A percentile compares a stretch with the other conserved stretches of the same genome.
Conservation (phyloP, 805 yeast genomes). For the Ogataea zsoltii region DNA sequence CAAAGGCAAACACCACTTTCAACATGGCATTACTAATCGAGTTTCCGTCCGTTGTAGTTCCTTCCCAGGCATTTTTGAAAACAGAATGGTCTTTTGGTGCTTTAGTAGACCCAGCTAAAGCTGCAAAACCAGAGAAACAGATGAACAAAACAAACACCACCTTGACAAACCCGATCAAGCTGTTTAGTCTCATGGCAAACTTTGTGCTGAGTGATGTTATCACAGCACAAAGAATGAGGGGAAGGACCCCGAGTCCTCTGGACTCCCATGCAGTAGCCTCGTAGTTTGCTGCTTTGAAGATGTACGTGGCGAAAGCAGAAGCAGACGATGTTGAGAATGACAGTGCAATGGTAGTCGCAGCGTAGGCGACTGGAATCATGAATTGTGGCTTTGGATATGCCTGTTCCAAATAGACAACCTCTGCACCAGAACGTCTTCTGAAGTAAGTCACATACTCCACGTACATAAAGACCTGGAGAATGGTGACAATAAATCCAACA, state of each 20-base stretch:
- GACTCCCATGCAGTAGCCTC: slow-evolving; percentile 74
- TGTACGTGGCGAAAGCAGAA: slow-evolving; percentile 75
- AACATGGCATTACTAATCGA: slow-evolving; percentile 44
- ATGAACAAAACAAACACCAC: slow-evolving; percentile 69
- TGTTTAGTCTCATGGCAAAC: slow-evolving; percentile 66
- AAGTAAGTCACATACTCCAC: slow-evolving; percentile 44
- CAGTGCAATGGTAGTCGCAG: slow-evolving; percentile 68
- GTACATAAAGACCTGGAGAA: slow-evolving; percentile 39
- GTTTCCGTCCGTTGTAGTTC: slow-evolving; percentile 44
- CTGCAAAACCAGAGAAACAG: slow-evolving; percentile 80
- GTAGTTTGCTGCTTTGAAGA: slow-evolving; percentile 70
- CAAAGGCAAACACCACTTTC: slow-evolving; percentile 45
- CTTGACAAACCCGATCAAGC: slow-evolving; percentile 69
- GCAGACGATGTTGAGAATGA: slow-evolving; percentile 90
- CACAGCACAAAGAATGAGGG: slow-evolving; percentile 68
- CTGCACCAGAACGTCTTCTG: slow-evolving; percentile 75
- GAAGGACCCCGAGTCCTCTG: slow-evolving; percentile 74
- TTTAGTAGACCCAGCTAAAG: slow-evolving; percentile 67
- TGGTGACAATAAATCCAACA: slow-evolving; percentile 40
- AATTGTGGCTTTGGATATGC: slow-evolving; percentile 69
- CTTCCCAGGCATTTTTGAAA: slow-evolving; percentile 39
- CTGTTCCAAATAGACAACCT: slow-evolving; percentile 76
- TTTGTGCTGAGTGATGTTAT: slow-evolving; percentile 62
- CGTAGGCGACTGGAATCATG: slow-evolving; percentile 64
- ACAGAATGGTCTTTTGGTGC: slow-evolving; percentile 25